These are phyloP conservation scores for Ephemerocybe angulata DNA, from an alignment of 768 basidiomycete species.

Conservation along the genomic window DNA sequence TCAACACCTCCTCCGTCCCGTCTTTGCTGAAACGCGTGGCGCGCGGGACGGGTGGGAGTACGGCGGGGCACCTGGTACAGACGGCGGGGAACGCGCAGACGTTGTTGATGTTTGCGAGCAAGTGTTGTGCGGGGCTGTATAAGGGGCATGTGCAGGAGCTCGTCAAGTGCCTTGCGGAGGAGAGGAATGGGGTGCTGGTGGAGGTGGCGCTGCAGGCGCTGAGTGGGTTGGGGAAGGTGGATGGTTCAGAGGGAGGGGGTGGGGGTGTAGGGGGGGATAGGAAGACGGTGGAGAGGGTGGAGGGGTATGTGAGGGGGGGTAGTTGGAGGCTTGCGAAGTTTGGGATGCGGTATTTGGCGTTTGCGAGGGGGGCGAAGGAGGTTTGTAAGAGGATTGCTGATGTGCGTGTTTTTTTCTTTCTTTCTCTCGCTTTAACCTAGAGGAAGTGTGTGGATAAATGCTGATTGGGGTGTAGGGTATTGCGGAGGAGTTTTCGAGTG, in stretches of 20 bases:
- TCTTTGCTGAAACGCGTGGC: slow-evolving; percentile 69
- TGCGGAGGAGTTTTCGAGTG: slow-evolving; percentile 43
- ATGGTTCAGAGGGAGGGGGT: slow-evolving; percentile 22
- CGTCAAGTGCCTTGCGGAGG: slow-evolving; percentile 66
- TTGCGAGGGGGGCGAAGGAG: slow-evolving; percentile 49
- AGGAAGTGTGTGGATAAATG: background rate
- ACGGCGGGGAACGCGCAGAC: slow-evolving; percentile 46
- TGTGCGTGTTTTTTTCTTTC: slow-evolving; percentile 37
- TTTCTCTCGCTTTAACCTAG: background rate
- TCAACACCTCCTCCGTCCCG: slow-evolving; percentile 85
- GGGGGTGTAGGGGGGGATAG: slow-evolving; percentile 30
- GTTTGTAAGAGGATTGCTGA: slow-evolving; percentile 57
- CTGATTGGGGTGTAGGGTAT: slow-evolving; percentile 58
- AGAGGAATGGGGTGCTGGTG: slow-evolving; percentile 49
- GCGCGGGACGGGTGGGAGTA: slow-evolving; percentile 40
- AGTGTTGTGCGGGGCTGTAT: slow-evolving; percentile 70
- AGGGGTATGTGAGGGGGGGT: slow-evolving; percentile 53
- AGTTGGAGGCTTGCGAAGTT: slow-evolving; percentile 78
- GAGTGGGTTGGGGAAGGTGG: slow-evolving; percentile 59
- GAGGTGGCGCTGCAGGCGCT: slow-evolving; percentile 77
- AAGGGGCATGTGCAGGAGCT: slow-evolving; percentile 76
- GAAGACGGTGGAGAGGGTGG: slow-evolving; percentile 62
- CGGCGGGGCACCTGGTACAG: slow-evolving; percentile 30
- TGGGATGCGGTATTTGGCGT: slow-evolving; percentile 70
- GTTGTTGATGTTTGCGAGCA: slow-evolving; percentile 61